phyloP scores from a whole-genome alignment of 2,329 filamentous ascomycete genomes.

The Didymella pinodella region DNA sequence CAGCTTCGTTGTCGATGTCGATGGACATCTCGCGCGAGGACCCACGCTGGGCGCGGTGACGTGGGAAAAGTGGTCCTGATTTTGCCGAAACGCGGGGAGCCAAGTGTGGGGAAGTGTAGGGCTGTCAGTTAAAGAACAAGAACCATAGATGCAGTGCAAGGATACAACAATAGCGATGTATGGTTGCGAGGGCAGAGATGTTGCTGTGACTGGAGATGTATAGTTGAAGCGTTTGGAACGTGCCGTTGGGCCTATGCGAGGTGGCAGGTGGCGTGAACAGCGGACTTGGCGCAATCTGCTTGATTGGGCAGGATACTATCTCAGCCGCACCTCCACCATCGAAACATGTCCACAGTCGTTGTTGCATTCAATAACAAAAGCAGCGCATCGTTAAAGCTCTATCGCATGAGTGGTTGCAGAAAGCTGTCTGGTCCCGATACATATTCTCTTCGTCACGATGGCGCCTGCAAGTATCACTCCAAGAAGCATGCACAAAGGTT shows the following conservation, averaged over 20 bases:
- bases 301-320: conserved; percentile 6
- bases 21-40: conserved; percentile 12
- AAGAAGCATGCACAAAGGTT: background rate
- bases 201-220: background rate
- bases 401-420: background rate
- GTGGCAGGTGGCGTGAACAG: conserved; percentile 20
- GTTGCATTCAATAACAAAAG: background rate
- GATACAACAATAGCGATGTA: background rate
- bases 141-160: conserved; percentile 10
- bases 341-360: background rate
- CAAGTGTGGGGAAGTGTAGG: conserved; percentile 17
- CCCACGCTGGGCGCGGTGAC: conserved; percentile 8
- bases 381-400: background rate
- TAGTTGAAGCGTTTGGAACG: background rate
- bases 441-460: background rate
- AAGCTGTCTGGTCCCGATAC: background rate
- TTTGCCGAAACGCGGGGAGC: conserved; percentile 21
- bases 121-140: conserved; percentile 28
- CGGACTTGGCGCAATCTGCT: conserved; percentile 9
- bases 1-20: conserved; percentile 9
- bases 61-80: conserved; percentile 17
- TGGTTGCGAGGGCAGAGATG: background rate
- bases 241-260: conserved; percentile 5
- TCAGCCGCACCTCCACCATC: background rate
- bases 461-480: background rate